Evolutionary conservation across 2,329 filamentous ascomycete species (phyloP).

Genomic region (Elsinoe necatrix): DNA sequence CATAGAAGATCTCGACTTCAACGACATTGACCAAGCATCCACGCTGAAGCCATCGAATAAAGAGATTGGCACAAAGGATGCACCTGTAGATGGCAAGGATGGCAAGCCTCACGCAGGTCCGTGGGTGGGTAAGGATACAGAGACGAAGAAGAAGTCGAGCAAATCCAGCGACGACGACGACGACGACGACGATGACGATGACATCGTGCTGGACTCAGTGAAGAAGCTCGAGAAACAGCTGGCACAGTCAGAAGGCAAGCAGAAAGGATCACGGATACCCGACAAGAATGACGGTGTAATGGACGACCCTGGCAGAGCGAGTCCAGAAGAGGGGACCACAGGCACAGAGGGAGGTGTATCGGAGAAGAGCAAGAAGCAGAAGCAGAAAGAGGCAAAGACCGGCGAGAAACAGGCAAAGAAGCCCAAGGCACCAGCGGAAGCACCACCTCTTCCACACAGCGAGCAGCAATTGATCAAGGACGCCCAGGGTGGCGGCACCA

Average conservation of each 20-base stretch:
- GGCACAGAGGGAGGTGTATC: conserved; percentile 86
- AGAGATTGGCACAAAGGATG: conserved; percentile 59
- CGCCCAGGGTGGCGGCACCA: conserved; percentile 33
- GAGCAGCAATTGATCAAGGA: conserved; percentile 60
- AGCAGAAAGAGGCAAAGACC: conserved; percentile 54
- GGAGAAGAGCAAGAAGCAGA: conserved; percentile 71
- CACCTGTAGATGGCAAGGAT: conserved; percentile 84
- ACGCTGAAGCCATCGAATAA: conserved; percentile 14
- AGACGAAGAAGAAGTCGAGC: conserved; percentile 23
- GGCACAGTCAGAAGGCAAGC: conserved; percentile 30
- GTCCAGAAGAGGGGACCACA: conserved; percentile 75
- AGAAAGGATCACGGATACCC: conserved; percentile 35
- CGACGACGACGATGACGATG: conserved; percentile 21
- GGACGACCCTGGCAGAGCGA: conserved; percentile 71
- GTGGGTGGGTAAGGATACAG: conserved; percentile 50
- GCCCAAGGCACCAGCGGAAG: conserved; percentile 77
- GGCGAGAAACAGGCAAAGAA: conserved; percentile 67
- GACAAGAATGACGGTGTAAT: conserved; percentile 71
- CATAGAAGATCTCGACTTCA: conserved; percentile 26
- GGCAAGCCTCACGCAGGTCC: conserved; percentile 89
- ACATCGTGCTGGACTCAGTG: conserved; percentile 29
- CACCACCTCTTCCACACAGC: conserved; percentile 69
- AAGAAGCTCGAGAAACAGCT: conserved; percentile 40
- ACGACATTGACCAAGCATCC: conserved; percentile 18
- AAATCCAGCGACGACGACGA: conserved; percentile 22